These are phyloP conservation scores for Boeremia exigua DNA, from an alignment of 2,329 filamentous ascomycete species.

Conservation along the genomic window DNA sequence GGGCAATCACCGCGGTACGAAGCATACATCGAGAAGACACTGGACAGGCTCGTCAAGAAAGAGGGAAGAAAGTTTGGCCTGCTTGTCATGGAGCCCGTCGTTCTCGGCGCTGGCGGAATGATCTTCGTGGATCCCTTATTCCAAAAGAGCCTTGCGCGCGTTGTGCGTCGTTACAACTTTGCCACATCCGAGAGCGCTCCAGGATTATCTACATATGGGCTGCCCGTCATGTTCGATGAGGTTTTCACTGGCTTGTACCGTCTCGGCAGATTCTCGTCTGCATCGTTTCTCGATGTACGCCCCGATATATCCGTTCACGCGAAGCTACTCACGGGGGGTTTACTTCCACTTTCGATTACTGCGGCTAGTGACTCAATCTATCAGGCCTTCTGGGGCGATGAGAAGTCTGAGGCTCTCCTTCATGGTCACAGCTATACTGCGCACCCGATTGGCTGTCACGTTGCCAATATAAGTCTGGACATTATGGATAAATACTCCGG, in stretches of 20 bases:
- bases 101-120: slow-evolving; percentile 86
- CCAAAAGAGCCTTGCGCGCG: slow-evolving; percentile 72
- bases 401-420: slow-evolving; percentile 79
- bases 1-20: slow-evolving; percentile 59
- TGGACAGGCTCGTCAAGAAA: slow-evolving; percentile 60
- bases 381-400: slow-evolving; percentile 69
- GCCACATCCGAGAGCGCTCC: slow-evolving; percentile 26
- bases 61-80: slow-evolving; percentile 75
- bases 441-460: slow-evolving; percentile 79
- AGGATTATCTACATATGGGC: no score
- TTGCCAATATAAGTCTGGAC: slow-evolving; percentile 71
- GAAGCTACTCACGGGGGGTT: slow-evolving; percentile 81
- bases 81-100: slow-evolving; percentile 78
- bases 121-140: slow-evolving; percentile 83
- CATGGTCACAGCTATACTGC: slow-evolving; percentile 90
- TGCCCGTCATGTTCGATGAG: slow-evolving; percentile 84
- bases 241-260: slow-evolving; percentile 88
- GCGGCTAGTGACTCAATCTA: slow-evolving; percentile 77
- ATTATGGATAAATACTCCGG: slow-evolving; percentile 53
- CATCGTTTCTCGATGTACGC: slow-evolving; percentile 70
- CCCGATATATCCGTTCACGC: slow-evolving; percentile 82
- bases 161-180: slow-evolving; percentile 69
- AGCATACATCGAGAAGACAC: slow-evolving; percentile 61
- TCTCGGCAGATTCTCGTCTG: slow-evolving; percentile 73
- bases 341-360: slow-evolving; percentile 78